Base-by-base conservation (phyloP, 805 yeast genomes). In the Suhomyces sp. region DNA sequence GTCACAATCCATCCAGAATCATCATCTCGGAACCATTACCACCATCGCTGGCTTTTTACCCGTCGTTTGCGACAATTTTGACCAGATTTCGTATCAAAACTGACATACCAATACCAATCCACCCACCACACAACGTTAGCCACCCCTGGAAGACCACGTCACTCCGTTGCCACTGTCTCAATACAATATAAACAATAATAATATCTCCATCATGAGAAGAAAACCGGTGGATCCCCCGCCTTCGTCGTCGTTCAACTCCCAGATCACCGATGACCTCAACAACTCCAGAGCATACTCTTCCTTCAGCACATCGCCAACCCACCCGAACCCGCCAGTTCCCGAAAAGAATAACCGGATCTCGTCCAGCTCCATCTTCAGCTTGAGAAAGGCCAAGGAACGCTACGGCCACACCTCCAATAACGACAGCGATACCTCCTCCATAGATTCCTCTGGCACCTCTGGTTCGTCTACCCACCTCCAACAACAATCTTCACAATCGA, bases 321-420 rank as follows among this genome's bases (percentile, higher is more conserved):
- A 20, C 16, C 25, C 19, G 19, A 21, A 19, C 19, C 12, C 26
- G 11, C 26, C n/a, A 12, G 20, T 8, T 15, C 17, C 35, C 28
- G 19, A 32, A 17, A 21, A 29, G n/a, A 35, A 44, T 34, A 46
- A 49, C 38, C 46, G 70, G 33, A 56, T 52, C 31, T 59, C 66
- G 20, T 49, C 68, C 6, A 53, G 62, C 21, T 59, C 68, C 19
- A 55, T 66, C 16, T 68, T 68, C 46, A 58, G 66, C 38, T 46
- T 65, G 25, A 48, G 67, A 23, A 65, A 62, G 39, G 45, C 43
- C 38, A 50, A 39, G 15, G 54, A 41, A 23, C 31, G 30, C 36
- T 44, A 42, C 17, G 31, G 43, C 22, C 39, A 40, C 29, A 18
- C 38, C 19, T 29, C 38, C 20, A 61, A 58, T 18, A 48, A 45